Evolutionary conservation across 306 rosid genomes (phyloP).

Genomic region (Medicago ruthenica): DNA sequence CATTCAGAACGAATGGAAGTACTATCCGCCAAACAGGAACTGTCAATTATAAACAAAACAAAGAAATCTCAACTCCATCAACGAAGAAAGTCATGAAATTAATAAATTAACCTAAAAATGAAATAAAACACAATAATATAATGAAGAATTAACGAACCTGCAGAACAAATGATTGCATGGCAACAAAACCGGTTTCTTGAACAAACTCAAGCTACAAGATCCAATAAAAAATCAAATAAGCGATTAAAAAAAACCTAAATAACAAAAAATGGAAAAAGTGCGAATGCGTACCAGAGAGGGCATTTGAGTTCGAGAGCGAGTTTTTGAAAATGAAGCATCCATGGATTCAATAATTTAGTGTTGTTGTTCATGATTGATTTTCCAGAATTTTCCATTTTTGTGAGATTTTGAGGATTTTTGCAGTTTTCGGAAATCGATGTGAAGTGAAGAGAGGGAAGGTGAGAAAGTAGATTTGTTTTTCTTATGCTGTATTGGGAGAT

Average conservation of each 20-base stretch:
- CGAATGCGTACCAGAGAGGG: conserved; percentile 71
- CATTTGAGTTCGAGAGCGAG: conserved; percentile 92
- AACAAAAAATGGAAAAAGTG: neutral
- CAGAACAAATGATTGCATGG: conserved; percentile 92
- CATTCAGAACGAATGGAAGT: conserved; percentile 55
- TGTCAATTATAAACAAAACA: conserved; percentile 23
- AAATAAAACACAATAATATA: neutral
- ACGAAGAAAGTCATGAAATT: too few species aligned
- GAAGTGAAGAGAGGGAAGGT: neutral
- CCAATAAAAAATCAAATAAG: conserved; percentile 31
- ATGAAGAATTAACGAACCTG: conserved; percentile 55
- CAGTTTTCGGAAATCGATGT: neutral
- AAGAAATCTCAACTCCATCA: too few species aligned
- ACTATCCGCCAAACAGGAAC: conserved; percentile 58
- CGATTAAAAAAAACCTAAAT: neutral
- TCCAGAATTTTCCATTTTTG: conserved; percentile 55
- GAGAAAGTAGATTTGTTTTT: neutral
- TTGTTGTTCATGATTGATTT: neutral
- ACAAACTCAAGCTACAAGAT: conserved; percentile 65
- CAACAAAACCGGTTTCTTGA: conserved; percentile 66
- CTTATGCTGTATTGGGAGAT: neutral
- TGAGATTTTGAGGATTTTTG: neutral
- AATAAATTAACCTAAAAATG: neutral
- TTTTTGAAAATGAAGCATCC: conserved; percentile 80
- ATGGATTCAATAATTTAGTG: conserved; percentile 54